Evolutionary conservation across 495 filamentous ascomycete species (phyloP), one percentile per base, ranked within the genome.

Genomic region (Podospora bellae-mahoneyi): DNA sequence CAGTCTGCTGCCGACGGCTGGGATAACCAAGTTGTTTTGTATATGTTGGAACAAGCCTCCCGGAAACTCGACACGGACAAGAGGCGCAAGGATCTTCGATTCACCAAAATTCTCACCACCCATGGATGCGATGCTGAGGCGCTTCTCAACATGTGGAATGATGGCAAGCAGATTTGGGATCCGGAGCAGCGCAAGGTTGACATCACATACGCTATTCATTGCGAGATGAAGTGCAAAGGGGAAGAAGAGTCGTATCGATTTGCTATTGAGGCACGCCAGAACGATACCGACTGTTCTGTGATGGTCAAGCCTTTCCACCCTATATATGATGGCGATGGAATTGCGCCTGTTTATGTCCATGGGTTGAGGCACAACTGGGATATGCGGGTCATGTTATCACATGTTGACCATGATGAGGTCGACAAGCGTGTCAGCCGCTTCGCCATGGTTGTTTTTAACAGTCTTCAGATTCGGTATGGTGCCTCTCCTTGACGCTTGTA

Each of bases 161-260:
- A 63, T n/a, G 64, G 30, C 4, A 66, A 2, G 6, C 72, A n/a
- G 23, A 57, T 65, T 15, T 80, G 68, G 78, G 64, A 71, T 18
- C 68, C 19, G 65, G 34, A 48, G 0, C 56, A 48, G 0, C 10
- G n/a, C 0, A 23, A 72, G 2, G 71, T 72, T 26, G 77, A 65
- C 30, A 75, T 85, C 3, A 68, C 76, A 2, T 90, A 89, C 68
- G 83, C 87, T 26, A 85, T 86, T 54, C 76, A 75, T 18, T 88
- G 86, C 19, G 23, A 1, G 66, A 72, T 73, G 0, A 71, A 69
- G 16, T 20, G 62, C 0, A 48, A 48, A 48, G 59, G 68, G 9
- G 73, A 73, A 2, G 6, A 48, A 16, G 58, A 66, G 0, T 13
- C 15, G 2, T 18, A 18, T 4, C 53, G 28, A 18, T 82, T 89